Evolutionary conservation across 2,329 filamentous ascomycete species (phyloP), one percentile per base, ranked within the genome.

Genomic region (Sporothrix pallida): DNA sequence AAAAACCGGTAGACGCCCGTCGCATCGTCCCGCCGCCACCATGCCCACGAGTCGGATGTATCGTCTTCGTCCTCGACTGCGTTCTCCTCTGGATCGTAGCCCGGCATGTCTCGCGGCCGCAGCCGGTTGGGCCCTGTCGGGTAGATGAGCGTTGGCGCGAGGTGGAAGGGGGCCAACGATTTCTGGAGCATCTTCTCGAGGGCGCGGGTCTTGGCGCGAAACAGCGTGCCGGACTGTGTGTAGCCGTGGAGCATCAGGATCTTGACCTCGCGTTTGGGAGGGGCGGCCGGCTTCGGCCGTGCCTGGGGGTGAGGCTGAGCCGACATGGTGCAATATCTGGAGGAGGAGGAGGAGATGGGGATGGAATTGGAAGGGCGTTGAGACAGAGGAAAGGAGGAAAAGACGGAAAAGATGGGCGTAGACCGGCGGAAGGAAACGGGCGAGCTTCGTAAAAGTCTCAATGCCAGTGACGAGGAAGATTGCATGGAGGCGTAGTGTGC

Each of bases 171-270:
- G 1, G 87, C 82, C 76, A 98, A 92, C 42, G 89, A 84, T 80
- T 97, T 97, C 75, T 85, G 82, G 73, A 98, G 87, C 72, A 91
- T 85, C 82, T 98, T 97, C 78, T 94, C 90, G 0, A 98, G 86
- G 12, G 93, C 93, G 81, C 94, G 93, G 63, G 93, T 97, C 84
- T 98, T 98, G 81, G 91, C 89, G 80, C 90, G 91, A 88, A 98
- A 98, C 76, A 94, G 86, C 3, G 91, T 83, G 3, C 95, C 94
- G 42, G 93, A 97, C 86, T 98, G 95, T 8, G 95, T 97, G 87
- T 91, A 98, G 82, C 95, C 92, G 79, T 95, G 92, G 42, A 95
- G 86, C 91, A 94, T 93, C 62, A 95, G 85, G 76, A 95, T 90
- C 81, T 90, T 93, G 74, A 91, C 78, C 72, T 87, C 83, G 72